A percentile compares a stretch with the other conserved stretches of the same genome.
Evolutionary conservation across 192 early-diverging fungal genomes (phyloP).

Genomic region (Entomortierella beljakovae): DNA sequence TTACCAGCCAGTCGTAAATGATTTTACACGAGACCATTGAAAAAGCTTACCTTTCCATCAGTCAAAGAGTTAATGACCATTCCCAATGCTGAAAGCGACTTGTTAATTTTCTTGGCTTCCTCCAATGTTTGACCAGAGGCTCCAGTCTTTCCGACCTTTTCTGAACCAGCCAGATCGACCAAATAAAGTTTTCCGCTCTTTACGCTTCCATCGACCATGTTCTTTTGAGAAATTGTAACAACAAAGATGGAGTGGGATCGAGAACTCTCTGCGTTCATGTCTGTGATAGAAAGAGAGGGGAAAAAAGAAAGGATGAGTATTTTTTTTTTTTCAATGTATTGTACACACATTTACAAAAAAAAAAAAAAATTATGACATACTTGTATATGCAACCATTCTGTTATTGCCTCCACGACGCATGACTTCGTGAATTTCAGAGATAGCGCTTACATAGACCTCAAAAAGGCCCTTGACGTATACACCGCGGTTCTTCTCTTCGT

Average conservation of each 20-base stretch:
- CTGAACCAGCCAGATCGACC: slow-evolving; percentile 99
- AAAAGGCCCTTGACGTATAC: slow-evolving; percentile 99
- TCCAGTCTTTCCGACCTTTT: slow-evolving; percentile 98
- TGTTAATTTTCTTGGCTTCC: slow-evolving; percentile 99
- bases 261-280: slow-evolving; percentile 99
- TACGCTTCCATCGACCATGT: slow-evolving; percentile 86
- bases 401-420: slow-evolving; percentile 93
- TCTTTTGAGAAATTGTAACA: slow-evolving; percentile 96
- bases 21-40: no score
- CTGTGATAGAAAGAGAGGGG: slow-evolving; percentile 54
- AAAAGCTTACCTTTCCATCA: slow-evolving; percentile 87
- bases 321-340: not conserved
- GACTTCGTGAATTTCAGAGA: slow-evolving; percentile 96
- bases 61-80: slow-evolving; percentile 99
- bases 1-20: no score
- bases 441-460: slow-evolving; percentile 96
- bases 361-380: slow-evolving; percentile 59
- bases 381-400: slow-evolving; percentile 92
- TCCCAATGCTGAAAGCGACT: slow-evolving; percentile 95
- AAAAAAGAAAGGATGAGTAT: not conserved
- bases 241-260: slow-evolving; percentile 99
- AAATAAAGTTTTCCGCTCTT: slow-evolving; percentile 94
- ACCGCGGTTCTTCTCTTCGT: slow-evolving; percentile 96
- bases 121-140: slow-evolving; percentile 98
- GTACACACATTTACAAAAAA: not conserved